Base-by-base conservation (phyloP, 139 green algal species). In the Chlamydomonas sp. region DNA sequence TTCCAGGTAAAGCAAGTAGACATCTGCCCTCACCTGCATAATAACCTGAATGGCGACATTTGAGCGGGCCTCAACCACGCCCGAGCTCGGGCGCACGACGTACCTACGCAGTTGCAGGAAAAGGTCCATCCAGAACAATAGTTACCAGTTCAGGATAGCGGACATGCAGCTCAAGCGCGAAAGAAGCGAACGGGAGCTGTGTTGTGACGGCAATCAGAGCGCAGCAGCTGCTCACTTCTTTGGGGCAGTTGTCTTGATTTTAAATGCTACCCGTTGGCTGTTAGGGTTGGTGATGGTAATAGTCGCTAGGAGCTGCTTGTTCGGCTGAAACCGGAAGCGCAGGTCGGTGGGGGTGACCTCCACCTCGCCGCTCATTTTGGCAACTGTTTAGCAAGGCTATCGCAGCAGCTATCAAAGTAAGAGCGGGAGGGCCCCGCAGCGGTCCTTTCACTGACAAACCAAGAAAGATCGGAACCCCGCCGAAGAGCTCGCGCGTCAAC, bases 191-290 rank as follows among this genome's bases (percentile, higher is more conserved):
- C 31, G 31, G 31, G 31, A 49, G 31, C 31, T 49, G 31, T 49
- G 31, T 49, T 49, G 31, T 49, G n/a, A n/a, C n/a, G 31, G 31
- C 31, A 49, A 49, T 49, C 31, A 49, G 31, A 49, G 31, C 31
- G 31, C 31, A 49, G 31, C 31, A 49, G 31, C 31, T 49, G 31
- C 31, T 49, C 31, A 49, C 90, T 93, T 93, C 87, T 90, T 93
- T 57, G 90, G 90, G 17, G 90, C 90, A 49, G 90, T 93, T 6
- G 90, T 93, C 78, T 95, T 95, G 87, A 95, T 92, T 87, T 95
- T 95, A 79, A 94, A 95, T 0, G 91, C 93, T 8, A 92, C 73
- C 0, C 91, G 90, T 58, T 89, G 74, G 14, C 15, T 71, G 4
- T 63, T 80, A 5, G 87, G 77, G 68, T 95, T 95, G 59, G 89